Conservation (phyloP, 2,329 filamentous ascomycete species). For the Diaporthe longicolla region DNA sequence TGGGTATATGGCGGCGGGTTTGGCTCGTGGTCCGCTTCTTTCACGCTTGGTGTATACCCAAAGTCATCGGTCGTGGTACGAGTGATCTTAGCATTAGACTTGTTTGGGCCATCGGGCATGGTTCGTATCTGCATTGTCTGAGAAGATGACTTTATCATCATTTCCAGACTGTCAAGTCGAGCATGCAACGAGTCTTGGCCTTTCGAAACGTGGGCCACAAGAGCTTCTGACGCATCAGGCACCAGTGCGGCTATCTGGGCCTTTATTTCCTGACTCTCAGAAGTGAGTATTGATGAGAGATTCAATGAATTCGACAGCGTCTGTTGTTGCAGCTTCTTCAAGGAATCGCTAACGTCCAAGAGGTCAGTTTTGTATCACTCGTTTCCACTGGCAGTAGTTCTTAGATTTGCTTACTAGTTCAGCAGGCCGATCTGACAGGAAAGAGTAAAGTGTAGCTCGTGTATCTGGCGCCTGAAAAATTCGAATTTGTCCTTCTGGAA, state of each 20-base stretch:
- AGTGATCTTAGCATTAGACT: neutral
- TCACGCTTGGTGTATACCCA: neutral
- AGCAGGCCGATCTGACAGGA: neutral
- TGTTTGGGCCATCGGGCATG: neutral
- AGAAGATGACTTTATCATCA: neutral
- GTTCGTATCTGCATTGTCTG: neutral
- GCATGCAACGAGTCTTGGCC: neutral
- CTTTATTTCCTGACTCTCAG: constrained; percentile 1
- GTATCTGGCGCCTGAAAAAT: neutral
- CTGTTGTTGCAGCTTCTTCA: neutral
- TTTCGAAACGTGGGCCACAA: neutral
- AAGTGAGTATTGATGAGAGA: neutral
- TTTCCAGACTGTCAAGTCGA: neutral
- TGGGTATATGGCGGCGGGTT: neutral
- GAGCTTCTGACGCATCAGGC: neutral
- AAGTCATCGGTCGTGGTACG: neutral
- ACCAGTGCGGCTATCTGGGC: neutral
- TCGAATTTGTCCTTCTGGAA: constrained; percentile 23
- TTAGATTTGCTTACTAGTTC: neutral
- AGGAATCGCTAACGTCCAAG: neutral
- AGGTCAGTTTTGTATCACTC: neutral
- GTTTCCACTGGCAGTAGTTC: neutral
- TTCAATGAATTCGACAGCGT: neutral
- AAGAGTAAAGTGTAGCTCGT: neutral
- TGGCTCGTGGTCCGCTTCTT: neutral